Evolutionary conservation across 2,329 filamentous ascomycete species (phyloP), one percentile per base, ranked within the genome.

Genomic region (Aspergillus oerlinghausenensis): DNA sequence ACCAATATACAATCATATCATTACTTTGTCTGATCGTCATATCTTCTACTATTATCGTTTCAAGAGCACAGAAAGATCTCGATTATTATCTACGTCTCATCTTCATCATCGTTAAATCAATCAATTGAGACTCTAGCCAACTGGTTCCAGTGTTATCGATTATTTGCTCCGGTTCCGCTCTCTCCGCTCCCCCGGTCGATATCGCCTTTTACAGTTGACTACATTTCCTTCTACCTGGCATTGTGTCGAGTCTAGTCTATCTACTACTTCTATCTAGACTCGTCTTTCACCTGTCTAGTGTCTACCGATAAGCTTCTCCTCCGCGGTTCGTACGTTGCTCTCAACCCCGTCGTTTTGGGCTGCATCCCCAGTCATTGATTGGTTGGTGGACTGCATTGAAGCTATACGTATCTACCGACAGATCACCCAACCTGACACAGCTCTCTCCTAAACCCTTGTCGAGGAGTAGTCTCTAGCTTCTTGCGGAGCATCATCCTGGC

Each of bases 231-330:
- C 14, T 17, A 17, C 14, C 32, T 38, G 5, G 32, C 14, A 38
- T 38, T 38, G 32, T 17, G 32, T 38, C 32, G 14, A 38, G 32
- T 38, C 32, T 17, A 38, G 32, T 38, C 32, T 38, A 26, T 49
- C 40, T 50, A 21, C 23, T 21, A 21, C 23, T 21, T 49, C 23
- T 38, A 23, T 26, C 47, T 32, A 9, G 32, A 29, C 38, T n/a
- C 25, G 47, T 45, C 49, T 38, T 49, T 28, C 32, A 50, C 23
- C 51, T 56, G 38, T 50, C 35, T 55, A 54, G 51, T 50, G 40
- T 43, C 35, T 35, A 29, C 60, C 61, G 66, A 68, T 68, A 68
- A 68, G 65, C 65, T 62, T 65, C 59, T 61, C 55, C 52, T 54
- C 60, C 55, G 43, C 57, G 57, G 57, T 60, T 66, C 60, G 66